These are phyloP conservation scores for Calycina herbarum DNA, from an alignment of 2,329 filamentous ascomycete genomes.

Conservation along the genomic window DNA sequence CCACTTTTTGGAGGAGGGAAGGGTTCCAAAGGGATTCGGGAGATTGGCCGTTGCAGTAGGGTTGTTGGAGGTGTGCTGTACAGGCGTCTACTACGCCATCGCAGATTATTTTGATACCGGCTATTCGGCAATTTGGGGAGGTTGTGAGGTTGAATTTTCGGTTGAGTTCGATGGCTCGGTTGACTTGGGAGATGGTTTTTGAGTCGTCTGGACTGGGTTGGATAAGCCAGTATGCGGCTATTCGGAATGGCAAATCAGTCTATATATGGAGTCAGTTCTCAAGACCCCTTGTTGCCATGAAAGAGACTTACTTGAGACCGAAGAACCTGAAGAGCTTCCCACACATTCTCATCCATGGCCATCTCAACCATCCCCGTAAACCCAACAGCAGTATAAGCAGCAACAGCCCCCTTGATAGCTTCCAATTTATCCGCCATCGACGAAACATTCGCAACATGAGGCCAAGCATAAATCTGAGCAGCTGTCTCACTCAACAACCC, in stretches of 20 bases:
- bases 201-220: neutral
- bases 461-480: slow-evolving; percentile 55
- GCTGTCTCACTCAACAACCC: slow-evolving; percentile 56
- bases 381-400: slow-evolving; percentile 50
- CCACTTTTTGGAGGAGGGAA: slow-evolving; percentile 21
- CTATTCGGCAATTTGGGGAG: neutral
- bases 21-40: neutral
- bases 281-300: slow-evolving; percentile 13
- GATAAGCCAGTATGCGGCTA: neutral
- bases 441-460: slow-evolving; percentile 50
- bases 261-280: neutral
- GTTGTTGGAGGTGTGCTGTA: neutral
- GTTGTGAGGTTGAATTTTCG: neutral
- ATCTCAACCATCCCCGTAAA: slow-evolving; percentile 59
- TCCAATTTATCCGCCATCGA: slow-evolving; percentile 49
- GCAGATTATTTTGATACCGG: neutral
- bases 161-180: neutral
- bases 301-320: slow-evolving; percentile 34
- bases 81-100: neutral
- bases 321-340: slow-evolving; percentile 50
- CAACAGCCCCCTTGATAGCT: slow-evolving; percentile 48
- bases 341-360: slow-evolving; percentile 58
- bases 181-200: neutral
- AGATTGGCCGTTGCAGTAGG: neutral
- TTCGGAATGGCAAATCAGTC: neutral